Evolutionary conservation across 768 basidiomycete species (phyloP).

Genomic region (Hypholoma sublateritium): DNA sequence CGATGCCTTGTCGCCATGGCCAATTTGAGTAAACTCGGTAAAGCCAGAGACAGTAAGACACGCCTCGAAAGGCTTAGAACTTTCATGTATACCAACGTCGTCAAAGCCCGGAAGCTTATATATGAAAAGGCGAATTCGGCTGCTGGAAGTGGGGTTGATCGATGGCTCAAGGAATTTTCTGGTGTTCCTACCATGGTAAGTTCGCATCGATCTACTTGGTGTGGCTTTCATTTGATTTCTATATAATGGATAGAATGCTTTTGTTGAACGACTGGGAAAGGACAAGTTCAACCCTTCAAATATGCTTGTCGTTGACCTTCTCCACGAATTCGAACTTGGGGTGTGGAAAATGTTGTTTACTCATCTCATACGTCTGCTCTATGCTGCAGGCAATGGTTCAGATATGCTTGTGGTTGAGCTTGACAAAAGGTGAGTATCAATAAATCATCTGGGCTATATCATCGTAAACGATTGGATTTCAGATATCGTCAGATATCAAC

Average conservation of each 20-base stretch:
- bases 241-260: neutral
- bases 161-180: slow-evolving; percentile 16
- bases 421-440: neutral
- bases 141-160: too few relatives aligned
- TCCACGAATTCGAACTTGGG: slow-evolving; percentile 6
- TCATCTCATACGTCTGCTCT: slow-evolving; percentile 23
- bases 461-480: neutral
- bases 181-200: slow-evolving; percentile 28
- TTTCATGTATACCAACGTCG: too few relatives aligned
- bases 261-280: neutral
- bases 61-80: too few relatives aligned
- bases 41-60: too few relatives aligned
- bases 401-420: neutral
- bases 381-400: neutral
- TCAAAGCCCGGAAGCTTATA: too few relatives aligned
- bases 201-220: neutral
- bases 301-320: slow-evolving; percentile 1
- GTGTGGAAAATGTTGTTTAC: slow-evolving; percentile 22
- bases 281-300: neutral
- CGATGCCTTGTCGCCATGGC: too few relatives aligned
- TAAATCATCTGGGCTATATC: too few relatives aligned
- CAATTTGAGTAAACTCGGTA: too few relatives aligned
- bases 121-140: too few relatives aligned
- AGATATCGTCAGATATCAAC: slow-evolving; percentile 25
- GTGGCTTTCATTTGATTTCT: neutral